phyloP scores from a whole-genome alignment of 139 green algal genomes.

The Trebouxia sp. region DNA sequence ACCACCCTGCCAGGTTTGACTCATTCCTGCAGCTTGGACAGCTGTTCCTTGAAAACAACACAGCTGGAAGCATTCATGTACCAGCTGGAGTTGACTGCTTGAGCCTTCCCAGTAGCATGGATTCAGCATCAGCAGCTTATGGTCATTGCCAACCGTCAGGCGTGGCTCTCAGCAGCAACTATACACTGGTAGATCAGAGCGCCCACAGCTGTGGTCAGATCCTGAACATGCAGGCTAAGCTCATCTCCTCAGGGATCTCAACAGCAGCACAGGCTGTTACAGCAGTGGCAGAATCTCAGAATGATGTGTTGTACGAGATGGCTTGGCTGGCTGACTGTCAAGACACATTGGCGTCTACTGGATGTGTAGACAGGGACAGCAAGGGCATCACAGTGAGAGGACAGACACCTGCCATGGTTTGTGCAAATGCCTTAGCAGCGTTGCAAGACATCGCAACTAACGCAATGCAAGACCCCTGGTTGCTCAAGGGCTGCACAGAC shows the following conservation, averaged over 20 bases:
- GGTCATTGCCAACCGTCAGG: background rate
- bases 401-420: conserved; percentile 5
- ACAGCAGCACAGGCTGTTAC: background rate
- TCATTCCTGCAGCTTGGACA: conserved; percentile 59
- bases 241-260: background rate
- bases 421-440: background rate
- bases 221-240: background rate
- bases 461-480: background rate
- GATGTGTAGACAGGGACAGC: too few relatives aligned
- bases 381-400: background rate
- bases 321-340: background rate
- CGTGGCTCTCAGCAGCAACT: background rate
- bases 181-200: background rate
- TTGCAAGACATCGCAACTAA: background rate
- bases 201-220: background rate
- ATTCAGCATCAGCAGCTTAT: background rate
- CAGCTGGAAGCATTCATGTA: background rate
- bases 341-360: background rate
- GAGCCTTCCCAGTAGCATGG: background rate
- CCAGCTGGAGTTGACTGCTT: background rate
- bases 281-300: background rate
- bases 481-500: background rate
- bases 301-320: background rate
- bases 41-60: conserved; percentile 38
- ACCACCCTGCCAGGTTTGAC: conserved; percentile 50